Conservation (phyloP, 805 yeast genomes). For the Komagataella pastoris region DNA sequence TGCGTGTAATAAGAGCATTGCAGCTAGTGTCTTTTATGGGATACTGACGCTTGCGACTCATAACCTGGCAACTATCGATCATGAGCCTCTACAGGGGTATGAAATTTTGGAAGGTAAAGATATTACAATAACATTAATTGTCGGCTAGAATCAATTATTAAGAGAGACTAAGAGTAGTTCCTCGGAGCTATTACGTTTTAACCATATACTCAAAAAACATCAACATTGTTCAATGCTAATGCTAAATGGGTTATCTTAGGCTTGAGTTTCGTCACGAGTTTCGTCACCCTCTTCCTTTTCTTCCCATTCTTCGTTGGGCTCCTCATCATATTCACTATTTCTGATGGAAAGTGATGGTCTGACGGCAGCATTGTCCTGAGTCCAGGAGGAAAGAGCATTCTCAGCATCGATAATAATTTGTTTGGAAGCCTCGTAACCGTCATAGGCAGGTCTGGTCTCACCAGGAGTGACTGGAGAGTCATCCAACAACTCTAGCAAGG, state of each 20-base stretch:
- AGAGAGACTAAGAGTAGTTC: too few relatives aligned
- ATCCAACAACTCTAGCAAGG: conserved; percentile 86
- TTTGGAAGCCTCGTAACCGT: conserved; percentile 95
- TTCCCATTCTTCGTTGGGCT: conserved; percentile 25
- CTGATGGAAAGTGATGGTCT: conserved; percentile 86
- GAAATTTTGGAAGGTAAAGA: not conserved
- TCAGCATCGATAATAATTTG: conserved; percentile 97
- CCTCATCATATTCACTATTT: conserved; percentile 49
- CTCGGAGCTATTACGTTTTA: not conserved
- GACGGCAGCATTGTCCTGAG: conserved; percentile 88
- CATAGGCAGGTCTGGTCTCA: conserved; percentile 96
- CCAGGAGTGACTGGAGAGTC: conserved; percentile 98
- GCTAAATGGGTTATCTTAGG: not conserved
- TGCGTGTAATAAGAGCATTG: not conserved
- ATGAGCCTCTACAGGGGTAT: not conserved
- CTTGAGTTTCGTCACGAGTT: not conserved
- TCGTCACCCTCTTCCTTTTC: conserved; percentile 4
- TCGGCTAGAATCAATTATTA: not conserved
- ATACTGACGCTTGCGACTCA: not conserved
- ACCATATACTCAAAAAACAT: not conserved
- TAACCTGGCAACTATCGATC: not conserved
- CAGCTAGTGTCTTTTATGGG: not conserved
- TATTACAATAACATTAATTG: not conserved
- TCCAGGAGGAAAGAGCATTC: conserved; percentile 92
- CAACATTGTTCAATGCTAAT: not conserved